Base-by-base conservation (phyloP, 495 filamentous ascomycete species). In the Penicillium steckii region DNA sequence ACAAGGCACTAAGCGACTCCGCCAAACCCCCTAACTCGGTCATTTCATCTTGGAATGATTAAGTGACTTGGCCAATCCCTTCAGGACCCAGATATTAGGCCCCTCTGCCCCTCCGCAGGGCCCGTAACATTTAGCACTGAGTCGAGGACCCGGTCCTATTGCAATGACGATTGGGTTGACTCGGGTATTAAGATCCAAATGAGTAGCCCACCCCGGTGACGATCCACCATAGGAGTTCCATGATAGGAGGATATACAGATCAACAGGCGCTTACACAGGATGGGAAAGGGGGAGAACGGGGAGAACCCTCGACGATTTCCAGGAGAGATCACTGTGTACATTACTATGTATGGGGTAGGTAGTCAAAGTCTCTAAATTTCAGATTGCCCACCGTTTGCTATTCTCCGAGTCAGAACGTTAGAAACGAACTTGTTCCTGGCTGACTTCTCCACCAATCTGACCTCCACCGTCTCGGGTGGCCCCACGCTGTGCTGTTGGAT, bases 31-130 rank as follows among this genome's bases (percentile, higher is more conserved):
- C 49, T 42, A 47, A 19, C 21, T 50, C 25, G 25, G 25, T 15
- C 46, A 27, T 19, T 30, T 46, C 42, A 12, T 40, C 42, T 46
- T 46, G 43, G 25, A 46, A 44, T 22, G 53, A 41, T 52, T 52
- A 44, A 44, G 51, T 47, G 44, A 52, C 22, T 30, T 8, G 50
- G 33, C 58, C 55, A 61, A 58, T 59, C 59, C 48, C 55, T 61
- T 52, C 44, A 44, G 5, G 32, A 38, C n/a, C 22, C 26, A 15
- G 45, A 61, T 55, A 58, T 59, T 52, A 41, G 38, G 19, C 52
- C 37, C 44, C 51, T 48, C 44, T 21, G 26, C 30, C 29, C 38
- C 37, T 37, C 44, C 27, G 30, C 12, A 17, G 10, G 22, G 40
- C 40, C 40, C 18, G n/a, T 22, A 22, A 8, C 33, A 17, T 21